Base-by-base conservation (phyloP, 805 yeast species). In the Candida chauliodis region DNA sequence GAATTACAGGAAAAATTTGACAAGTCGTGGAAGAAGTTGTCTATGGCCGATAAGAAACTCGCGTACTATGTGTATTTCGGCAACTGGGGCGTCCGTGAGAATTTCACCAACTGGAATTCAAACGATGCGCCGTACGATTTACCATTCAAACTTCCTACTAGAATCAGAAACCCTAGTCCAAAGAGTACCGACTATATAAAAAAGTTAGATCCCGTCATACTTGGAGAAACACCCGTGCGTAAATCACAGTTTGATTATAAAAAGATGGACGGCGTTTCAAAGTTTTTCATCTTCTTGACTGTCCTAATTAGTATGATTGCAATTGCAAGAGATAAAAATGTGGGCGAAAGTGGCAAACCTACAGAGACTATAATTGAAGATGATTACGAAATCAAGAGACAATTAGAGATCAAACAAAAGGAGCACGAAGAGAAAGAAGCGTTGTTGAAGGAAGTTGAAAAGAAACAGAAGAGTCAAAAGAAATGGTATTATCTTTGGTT, bases 41-140 rank as follows among this genome's bases (percentile, higher is more conserved):
- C 76, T 3, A 43, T 43, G 9, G 69, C 73, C 36, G 72, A 72
- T 37, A 81, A 82, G 51, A 64, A 73, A 44, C 63, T 81, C 45
- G 71, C 77, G 8, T 81, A 78, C 54, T 80, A 71, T 60, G 69
- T 81, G 21, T 71, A 81, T 0, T 84, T 79, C 56, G 90, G 90
- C 2, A 67, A 81, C 34, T 76, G 84, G 71, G 93, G 89, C 0
- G 81, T 78, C 1, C 67, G 95, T 44, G 79, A 75, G 34, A 74
- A 75, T 15, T 72, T 81, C 39, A 58, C 61, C 35, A 67, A 66
- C 45, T 67, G 76, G 64, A 66, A 62, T 40, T 55, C 66, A n/a
- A 45, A 49, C 19, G 56, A 51, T 3, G 55, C 67, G 6, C 89
- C 86, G 1, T 71, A 69, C 34, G 88, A 82, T 54, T 61, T 81